These are phyloP conservation scores for Trametes sanguinea DNA, from an alignment of 768 basidiomycete genomes.

Conservation along the genomic window DNA sequence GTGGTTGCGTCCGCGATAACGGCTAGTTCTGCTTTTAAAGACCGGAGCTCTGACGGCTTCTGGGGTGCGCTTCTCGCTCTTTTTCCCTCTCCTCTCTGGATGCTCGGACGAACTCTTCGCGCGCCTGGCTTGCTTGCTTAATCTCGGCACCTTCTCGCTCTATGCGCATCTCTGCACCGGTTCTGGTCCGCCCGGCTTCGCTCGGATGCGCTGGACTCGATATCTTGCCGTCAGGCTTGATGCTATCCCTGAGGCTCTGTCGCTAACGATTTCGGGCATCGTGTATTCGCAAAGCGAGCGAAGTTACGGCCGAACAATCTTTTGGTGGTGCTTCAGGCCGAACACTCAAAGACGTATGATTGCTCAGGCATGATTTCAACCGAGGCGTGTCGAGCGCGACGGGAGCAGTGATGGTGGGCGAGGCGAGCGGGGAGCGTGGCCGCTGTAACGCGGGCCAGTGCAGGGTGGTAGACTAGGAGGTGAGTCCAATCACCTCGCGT, in stretches of 20 bases:
- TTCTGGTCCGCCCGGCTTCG: background rate
- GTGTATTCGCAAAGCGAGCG: no score
- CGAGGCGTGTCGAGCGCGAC: no score
- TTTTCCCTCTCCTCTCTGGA: background rate
- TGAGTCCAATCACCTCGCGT: background rate
- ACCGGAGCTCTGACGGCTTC: background rate
- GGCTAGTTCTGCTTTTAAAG: background rate
- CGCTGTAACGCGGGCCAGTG: background rate
- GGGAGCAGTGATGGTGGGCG: background rate
- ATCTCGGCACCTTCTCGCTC: background rate
- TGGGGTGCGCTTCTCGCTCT: background rate
- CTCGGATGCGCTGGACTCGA: no score
- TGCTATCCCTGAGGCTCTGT: no score
- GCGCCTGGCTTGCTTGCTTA: background rate
- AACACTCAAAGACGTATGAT: no score
- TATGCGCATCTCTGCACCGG: background rate
- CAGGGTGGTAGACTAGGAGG: background rate
- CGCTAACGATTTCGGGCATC: no score
- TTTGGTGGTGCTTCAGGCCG: no score
- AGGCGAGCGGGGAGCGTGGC: background rate
- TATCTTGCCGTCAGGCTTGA: no score
- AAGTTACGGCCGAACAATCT: no score
- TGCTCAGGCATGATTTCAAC: no score
- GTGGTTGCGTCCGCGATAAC: background rate
- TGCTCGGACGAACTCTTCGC: background rate